phyloP scores from a whole-genome alignment of 106 monocot genomes.

The Allium cepa region DNA sequence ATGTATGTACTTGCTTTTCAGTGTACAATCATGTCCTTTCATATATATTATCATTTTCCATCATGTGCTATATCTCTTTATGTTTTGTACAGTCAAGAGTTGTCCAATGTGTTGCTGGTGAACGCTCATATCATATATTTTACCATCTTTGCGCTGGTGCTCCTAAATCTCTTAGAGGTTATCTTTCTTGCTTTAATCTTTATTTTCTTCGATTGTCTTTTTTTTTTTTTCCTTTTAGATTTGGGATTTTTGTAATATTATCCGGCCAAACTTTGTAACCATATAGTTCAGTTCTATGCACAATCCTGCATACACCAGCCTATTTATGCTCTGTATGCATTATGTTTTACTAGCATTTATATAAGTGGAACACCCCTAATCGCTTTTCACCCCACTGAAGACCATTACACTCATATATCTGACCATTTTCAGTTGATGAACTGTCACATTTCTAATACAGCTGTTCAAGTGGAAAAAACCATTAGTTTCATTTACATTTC shows the following conservation, averaged over 20 bases:
- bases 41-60: conserved; percentile 1
- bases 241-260: conserved; percentile 71
- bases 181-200: conserved; percentile 2
- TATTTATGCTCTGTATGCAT: too few relatives aligned
- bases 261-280: conserved; percentile 12
- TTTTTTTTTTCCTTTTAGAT: neutral
- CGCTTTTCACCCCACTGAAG: too few relatives aligned
- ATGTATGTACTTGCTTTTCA: conserved; percentile 12
- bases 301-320: too few relatives aligned
- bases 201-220: neutral
- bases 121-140: conserved; percentile 97
- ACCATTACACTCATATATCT: too few relatives aligned
- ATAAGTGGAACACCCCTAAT: too few relatives aligned
- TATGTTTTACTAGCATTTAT: too few relatives aligned
- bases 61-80: neutral
- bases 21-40: neutral
- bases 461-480: too few relatives aligned
- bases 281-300: too few relatives aligned
- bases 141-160: conserved; percentile 97
- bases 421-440: too few relatives aligned
- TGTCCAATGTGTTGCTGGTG: conserved; percentile 86
- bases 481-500: too few relatives aligned
- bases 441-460: too few relatives aligned
- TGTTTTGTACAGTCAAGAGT: conserved; percentile 78
- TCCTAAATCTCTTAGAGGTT: conserved; percentile 71